Evolutionary conservation across 192 early-diverging fungal species (phyloP).

Genomic region (Podila minutissima): DNA sequence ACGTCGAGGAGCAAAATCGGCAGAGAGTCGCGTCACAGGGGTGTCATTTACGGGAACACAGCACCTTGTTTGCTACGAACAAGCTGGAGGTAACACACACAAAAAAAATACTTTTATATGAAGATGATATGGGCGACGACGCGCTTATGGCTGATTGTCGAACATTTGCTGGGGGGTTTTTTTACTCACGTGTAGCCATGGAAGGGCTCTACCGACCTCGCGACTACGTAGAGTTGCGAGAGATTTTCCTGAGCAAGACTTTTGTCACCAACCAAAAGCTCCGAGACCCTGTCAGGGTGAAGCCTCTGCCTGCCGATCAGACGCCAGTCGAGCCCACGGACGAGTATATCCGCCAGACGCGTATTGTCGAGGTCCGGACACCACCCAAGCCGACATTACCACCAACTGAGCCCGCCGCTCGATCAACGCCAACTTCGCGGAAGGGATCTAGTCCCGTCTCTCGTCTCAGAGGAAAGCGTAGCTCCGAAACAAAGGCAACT

Average conservation of each 20-base stretch:
- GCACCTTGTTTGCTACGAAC: constrained; percentile 40
- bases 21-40: not conserved
- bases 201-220: constrained; percentile 22
- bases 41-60: constrained; percentile 6
- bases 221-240: constrained; percentile 20
- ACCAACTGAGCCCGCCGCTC: not conserved
- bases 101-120: not conserved
- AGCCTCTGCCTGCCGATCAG: not conserved
- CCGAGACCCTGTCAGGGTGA: constrained; percentile 8
- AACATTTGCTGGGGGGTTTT: not conserved
- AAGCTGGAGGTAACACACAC: constrained; percentile 22
- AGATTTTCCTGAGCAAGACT: constrained; percentile 26
- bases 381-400: not conserved
- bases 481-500: not conserved
- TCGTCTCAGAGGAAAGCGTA: no score
- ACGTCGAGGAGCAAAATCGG: not conserved
- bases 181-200: constrained; percentile 7
- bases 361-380: constrained; percentile 8
- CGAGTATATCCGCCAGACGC: constrained; percentile 15
- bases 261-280: constrained; percentile 32
- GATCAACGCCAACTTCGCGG: not conserved
- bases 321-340: constrained; percentile 16
- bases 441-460: not conserved
- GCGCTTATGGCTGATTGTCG: not conserved
- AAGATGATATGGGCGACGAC: not conserved